phyloP scores from a whole-genome alignment of 371 early-diverging fungal species.

The Apophysomyces elegans region DNA sequence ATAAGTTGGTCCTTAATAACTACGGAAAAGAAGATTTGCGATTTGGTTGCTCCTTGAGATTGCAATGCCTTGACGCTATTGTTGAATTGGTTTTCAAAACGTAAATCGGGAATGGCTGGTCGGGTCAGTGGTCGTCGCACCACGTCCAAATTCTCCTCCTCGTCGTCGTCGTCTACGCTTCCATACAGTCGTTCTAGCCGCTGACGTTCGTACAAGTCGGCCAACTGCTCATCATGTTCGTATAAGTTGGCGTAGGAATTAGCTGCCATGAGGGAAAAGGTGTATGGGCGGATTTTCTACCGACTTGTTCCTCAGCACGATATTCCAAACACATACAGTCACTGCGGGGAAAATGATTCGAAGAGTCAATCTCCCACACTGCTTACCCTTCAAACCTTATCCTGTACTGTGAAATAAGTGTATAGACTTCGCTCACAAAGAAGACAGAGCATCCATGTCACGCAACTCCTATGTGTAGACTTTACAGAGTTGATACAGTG shows the following conservation, averaged over 20 bases:
- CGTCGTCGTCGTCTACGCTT: slow-evolving; percentile 17
- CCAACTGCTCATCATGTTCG: slow-evolving; percentile 29
- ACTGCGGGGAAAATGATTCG: no score
- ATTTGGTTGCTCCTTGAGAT: slow-evolving; percentile 31
- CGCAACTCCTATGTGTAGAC: no score
- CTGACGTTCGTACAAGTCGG: slow-evolving; percentile 37
- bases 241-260: slow-evolving; percentile 1
- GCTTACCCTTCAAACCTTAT: no score
- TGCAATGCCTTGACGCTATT: slow-evolving; percentile 31
- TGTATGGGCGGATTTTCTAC: no score
- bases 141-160: slow-evolving; percentile 15
- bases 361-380: no score
- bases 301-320: no score
- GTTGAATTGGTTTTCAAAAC: slow-evolving; percentile 49
- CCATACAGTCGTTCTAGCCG: slow-evolving; percentile 32
- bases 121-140: slow-evolving; percentile 14
- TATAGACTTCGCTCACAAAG: no score
- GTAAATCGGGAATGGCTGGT: slow-evolving; percentile 53
- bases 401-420: no score
- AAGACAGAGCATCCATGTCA: no score
- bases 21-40: slow-evolving; percentile 37
- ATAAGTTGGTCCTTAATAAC: slow-evolving; percentile 51
- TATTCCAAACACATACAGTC: no score
- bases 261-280: not conserved
- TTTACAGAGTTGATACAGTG: no score